Conservation (phyloP, 179 eudicot genomes). For the Beta corolliflora region DNA sequence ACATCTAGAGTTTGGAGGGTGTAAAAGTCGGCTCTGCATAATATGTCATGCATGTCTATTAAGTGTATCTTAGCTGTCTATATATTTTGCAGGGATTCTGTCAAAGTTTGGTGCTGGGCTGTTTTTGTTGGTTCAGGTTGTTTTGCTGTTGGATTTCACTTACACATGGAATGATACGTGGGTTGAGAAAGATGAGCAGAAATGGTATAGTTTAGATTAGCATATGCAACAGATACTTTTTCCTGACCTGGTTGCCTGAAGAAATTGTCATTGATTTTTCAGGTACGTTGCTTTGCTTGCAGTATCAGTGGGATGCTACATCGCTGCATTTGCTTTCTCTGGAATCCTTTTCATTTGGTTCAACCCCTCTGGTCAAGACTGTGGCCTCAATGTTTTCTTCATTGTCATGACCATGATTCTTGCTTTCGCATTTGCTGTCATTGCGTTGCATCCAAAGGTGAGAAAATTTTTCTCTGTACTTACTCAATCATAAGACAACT, state of each 20-base stretch:
- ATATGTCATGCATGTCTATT: neutral
- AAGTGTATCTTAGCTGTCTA: constrained; percentile 2
- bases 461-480: constrained; percentile 15
- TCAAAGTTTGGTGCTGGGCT: constrained; percentile 97
- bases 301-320: constrained; percentile 73
- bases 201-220: constrained; percentile 55
- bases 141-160: constrained; percentile 86
- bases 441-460: constrained; percentile 92
- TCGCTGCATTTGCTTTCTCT: constrained; percentile 68
- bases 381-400: constrained; percentile 91
- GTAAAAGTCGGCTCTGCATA: neutral
- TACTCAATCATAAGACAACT: neutral
- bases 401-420: constrained; percentile 88
- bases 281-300: constrained; percentile 94
- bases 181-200: constrained; percentile 98
- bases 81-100: constrained; percentile 57
- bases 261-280: constrained; percentile 16
- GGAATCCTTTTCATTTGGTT: constrained; percentile 93
- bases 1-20: neutral
- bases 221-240: constrained; percentile 12
- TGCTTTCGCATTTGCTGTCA: constrained; percentile 73
- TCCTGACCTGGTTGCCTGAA: constrained; percentile 7
- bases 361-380: constrained; percentile 89
- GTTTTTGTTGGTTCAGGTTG: constrained; percentile 90
- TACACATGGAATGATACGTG: constrained; percentile 97